Evolutionary conservation across 345 rosid species (phyloP).

Genomic region (Conringia planisiliqua): DNA sequence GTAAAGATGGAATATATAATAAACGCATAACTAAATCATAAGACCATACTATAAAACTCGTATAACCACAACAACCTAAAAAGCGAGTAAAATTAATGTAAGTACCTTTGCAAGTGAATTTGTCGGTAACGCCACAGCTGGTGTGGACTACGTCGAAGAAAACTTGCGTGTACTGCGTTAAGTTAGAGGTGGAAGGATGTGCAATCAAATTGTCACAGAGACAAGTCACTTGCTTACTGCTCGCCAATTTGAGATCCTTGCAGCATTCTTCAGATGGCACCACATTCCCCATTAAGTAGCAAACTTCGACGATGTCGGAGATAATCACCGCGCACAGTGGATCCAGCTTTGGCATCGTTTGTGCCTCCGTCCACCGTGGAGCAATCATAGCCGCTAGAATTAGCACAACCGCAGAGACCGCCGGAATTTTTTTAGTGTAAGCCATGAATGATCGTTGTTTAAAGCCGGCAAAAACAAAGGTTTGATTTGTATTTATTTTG

Average conservation of each 20-base stretch:
- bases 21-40: not conserved
- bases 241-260: constrained; percentile 11
- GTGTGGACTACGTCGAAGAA: not conserved
- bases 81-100: not conserved
- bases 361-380: constrained; percentile 17
- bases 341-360: constrained; percentile 16
- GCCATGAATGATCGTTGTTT: constrained; percentile 12
- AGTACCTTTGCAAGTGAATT: constrained; percentile 21
- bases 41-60: not conserved
- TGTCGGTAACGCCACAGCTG: constrained; percentile 1
- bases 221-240: not conserved
- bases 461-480: not conserved
- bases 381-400: not conserved
- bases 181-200: not conserved
- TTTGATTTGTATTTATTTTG: not conserved
- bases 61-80: not conserved
- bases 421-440: constrained; percentile 5
- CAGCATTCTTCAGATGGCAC: constrained; percentile 17
- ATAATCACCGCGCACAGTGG: not conserved
- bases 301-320: not conserved
- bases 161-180: not conserved
- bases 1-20: not conserved
- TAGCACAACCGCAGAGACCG: constrained; percentile 1
- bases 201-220: constrained; percentile 18
- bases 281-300: not conserved